Evolutionary conservation across 768 basidiomycete species (phyloP).

Genomic region (Russula vinacea): DNA sequence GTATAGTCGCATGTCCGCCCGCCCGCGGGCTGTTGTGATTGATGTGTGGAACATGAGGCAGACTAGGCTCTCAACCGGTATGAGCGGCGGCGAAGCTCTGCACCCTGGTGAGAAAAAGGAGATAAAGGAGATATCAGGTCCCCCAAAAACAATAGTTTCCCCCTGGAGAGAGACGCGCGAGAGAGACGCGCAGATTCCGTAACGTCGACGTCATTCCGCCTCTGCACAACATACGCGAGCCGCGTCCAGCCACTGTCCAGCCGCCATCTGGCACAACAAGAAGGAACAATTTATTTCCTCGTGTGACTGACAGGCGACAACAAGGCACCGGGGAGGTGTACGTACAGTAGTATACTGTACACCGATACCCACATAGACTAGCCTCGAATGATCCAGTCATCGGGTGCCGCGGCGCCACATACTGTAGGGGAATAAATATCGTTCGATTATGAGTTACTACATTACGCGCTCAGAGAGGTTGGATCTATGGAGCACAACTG

Average conservation of each 20-base stretch:
- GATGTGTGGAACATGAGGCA: neutral
- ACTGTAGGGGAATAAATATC: no score
- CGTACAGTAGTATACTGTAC: neutral
- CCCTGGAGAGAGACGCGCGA: neutral
- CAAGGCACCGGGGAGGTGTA: neutral
- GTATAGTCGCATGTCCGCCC: neutral
- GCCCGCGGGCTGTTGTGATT: neutral
- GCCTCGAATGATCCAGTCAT: neutral
- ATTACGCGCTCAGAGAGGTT: neutral
- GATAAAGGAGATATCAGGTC: neutral
- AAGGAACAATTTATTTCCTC: neutral
- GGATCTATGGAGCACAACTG: no score
- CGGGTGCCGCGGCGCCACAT: neutral
- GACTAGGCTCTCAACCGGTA: neutral
- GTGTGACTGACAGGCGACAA: neutral
- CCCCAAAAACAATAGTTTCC: neutral
- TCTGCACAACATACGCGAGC: neutral
- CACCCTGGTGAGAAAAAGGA: neutral
- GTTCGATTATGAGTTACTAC: neutral
- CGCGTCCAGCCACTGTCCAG: neutral
- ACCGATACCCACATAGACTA: neutral
- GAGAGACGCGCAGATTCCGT: neutral
- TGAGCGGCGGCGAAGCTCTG: neutral
- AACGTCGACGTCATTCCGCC: constrained; percentile 1
- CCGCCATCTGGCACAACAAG: neutral